Conservation (phyloP, 2,329 filamentous ascomycete species). For the Penicillium sp. region DNA sequence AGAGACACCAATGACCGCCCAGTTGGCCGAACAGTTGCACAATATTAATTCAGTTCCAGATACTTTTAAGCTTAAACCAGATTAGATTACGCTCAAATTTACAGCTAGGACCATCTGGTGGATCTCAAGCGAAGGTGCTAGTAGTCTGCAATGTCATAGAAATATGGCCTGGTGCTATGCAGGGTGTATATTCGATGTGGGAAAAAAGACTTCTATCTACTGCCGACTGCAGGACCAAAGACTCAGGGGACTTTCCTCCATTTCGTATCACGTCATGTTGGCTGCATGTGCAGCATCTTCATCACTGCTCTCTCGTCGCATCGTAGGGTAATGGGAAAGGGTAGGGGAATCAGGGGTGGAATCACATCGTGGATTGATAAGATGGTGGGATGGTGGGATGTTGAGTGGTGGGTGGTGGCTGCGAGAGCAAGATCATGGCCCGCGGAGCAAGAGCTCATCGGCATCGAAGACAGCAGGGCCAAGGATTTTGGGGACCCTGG, state of each 20-base stretch:
- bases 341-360: slow-evolving; percentile 9
- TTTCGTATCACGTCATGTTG: slow-evolving; percentile 24
- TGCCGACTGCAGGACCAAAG: slow-evolving; percentile 22
- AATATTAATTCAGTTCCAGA: too few species aligned
- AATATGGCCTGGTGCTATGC: slow-evolving; percentile 22
- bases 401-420: too few species aligned
- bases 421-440: slow-evolving; percentile 8
- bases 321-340: slow-evolving; percentile 16
- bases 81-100: too few species aligned
- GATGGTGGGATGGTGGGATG: slow-evolving; percentile 7
- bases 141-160: too few species aligned
- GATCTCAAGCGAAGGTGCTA: too few species aligned
- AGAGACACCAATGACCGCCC: slow-evolving; percentile 5
- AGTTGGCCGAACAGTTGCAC: background rate
- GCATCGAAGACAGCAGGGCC: slow-evolving; percentile 2
- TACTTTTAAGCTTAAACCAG: too few species aligned
- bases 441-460: slow-evolving; percentile 11
- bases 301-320: slow-evolving; percentile 24
- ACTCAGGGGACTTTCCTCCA: slow-evolving; percentile 18
- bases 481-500: slow-evolving; percentile 4
- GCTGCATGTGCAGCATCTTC: slow-evolving; percentile 25
- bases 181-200: slow-evolving; percentile 32
- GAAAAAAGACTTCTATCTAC: slow-evolving; percentile 34
- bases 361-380: slow-evolving; percentile 10
- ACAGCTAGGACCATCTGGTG: too few species aligned